phyloP scores from a whole-genome alignment of 225 moss, liverwort and hornwort species.

The Bryum argenteum region DNA sequence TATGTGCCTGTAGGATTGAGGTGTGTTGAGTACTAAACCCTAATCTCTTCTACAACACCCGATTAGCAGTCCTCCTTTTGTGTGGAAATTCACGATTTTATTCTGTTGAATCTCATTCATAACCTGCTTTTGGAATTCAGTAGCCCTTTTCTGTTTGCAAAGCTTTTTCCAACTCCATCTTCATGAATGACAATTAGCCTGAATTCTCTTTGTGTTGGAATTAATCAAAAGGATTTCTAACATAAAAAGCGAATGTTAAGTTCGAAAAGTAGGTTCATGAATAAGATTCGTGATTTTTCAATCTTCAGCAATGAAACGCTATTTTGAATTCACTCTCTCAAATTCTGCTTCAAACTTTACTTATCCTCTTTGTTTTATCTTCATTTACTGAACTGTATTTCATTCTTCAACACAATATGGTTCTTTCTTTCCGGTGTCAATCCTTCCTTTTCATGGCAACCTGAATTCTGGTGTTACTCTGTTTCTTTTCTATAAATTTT shows the following conservation, averaged over 20 bases:
- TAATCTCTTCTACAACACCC: not conserved
- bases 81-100: not conserved
- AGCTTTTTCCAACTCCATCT: not conserved
- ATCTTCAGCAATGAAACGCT: no score
- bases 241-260: no score
- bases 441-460: no score
- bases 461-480: no score
- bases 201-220: no score
- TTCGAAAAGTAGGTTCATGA: no score
- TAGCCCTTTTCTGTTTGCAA: not conserved
- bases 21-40: conserved; percentile 7
- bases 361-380: not conserved
- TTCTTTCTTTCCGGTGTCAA: no score
- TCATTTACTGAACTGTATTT: not conserved
- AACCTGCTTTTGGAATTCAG: not conserved
- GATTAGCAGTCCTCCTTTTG: not conserved
- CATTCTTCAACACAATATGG: no score
- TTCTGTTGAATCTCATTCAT: not conserved
- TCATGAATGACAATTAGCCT: not conserved
- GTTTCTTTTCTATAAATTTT: no score
- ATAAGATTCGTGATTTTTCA: no score
- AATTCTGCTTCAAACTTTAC: not conserved
- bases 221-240: no score
- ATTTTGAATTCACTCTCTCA: not conserved
- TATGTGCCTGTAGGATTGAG: conserved; percentile 28